Base-by-base conservation (phyloP, 106 monocot genomes). In the Dendrobium huoshanense region DNA sequence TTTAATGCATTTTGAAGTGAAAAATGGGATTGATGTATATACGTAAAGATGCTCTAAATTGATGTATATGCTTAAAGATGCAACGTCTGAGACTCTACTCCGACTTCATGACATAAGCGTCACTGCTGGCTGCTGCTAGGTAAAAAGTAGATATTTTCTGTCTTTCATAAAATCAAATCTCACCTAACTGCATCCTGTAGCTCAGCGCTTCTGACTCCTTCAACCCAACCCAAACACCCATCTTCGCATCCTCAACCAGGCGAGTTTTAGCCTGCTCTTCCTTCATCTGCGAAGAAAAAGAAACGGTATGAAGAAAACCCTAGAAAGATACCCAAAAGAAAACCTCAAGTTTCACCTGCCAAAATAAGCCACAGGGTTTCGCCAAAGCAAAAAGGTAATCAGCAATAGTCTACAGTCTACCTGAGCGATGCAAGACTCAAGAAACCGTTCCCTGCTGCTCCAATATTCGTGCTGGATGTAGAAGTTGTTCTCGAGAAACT, bases 131-230 rank as follows among this genome's bases (percentile, higher is more conserved):
- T 51, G 13, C 51, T 48, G 10, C 13, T 2, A 51, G 2, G 51
- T 51, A 51, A 51, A 51, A 51, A 51, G 15, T 51, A 51, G 51
- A 2, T 15, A 13, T 51, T 51, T 51, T 51, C 51, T 51, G 51
- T 1, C 8, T 13, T 51, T 51, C 51, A 51, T 51, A 11, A 31
- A 31, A 31, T 31, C 31, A 56, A 78, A 78, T 73, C 87, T 67
- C 41, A 94, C 94, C 94, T 55, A 58, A 79, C 48, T 83, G 80
- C 73, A 84, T 84, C 94, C 85, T 91, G 87, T 79, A 84, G 77
- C 77, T 78, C n/a, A 75, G 18, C 15, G 73, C 82, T 78, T 90
- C 88, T 49, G 65, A 77, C 72, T 89, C 55, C 77, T 87, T 88
- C 55, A 87, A 22, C 51, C 77, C 82, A 4, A 87, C 45, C 17